A percentile compares a stretch with the other conserved stretches of the same genome.
Conservation (phyloP, 2,329 filamentous ascomycete genomes). For the Penicillium sp. region DNA sequence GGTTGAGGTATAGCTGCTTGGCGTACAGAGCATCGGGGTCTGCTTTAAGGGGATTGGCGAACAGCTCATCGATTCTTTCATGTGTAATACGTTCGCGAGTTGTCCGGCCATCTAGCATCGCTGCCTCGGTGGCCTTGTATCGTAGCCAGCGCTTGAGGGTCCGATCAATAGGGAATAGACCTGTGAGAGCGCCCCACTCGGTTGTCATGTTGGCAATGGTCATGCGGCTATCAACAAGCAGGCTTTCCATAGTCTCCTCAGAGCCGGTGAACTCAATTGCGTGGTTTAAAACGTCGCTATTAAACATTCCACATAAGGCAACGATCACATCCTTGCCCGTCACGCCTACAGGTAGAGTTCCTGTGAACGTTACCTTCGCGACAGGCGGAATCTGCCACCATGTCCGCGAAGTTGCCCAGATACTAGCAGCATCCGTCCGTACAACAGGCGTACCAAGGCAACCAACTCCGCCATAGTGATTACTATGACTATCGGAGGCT, state of each 20-base stretch:
- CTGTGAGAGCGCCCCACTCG: constrained; percentile 73
- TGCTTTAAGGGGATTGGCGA: constrained; percentile 64
- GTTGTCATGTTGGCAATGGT: constrained; percentile 75
- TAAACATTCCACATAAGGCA: constrained; percentile 80
- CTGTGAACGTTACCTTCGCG: constrained; percentile 74
- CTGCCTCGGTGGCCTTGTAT: constrained; percentile 70
- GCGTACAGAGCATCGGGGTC: constrained; percentile 78
- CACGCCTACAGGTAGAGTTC: constrained; percentile 72
- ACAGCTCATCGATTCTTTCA: constrained; percentile 68
- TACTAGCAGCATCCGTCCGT: constrained; percentile 78
- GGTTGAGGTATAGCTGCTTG: constrained; percentile 77
- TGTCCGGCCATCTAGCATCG: constrained; percentile 46
- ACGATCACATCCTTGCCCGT: constrained; percentile 94
- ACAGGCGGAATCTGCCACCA: constrained; percentile 91
- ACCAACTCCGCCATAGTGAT: constrained; percentile 79
- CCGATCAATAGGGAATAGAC: constrained; percentile 77
- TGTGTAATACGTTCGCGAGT: constrained; percentile 58
- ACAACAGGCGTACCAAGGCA: constrained; percentile 79
- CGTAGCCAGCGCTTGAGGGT: constrained; percentile 72
- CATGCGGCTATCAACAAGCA: constrained; percentile 70
- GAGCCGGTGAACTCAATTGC: constrained; percentile 83
- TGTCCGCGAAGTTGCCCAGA: constrained; percentile 78
- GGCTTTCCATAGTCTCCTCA: constrained; percentile 69
- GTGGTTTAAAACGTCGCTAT: constrained; percentile 87
- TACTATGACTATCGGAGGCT: constrained; percentile 68